Evolutionary conservation across 1,139 yeast species (phyloP).

Genomic region (Zygosaccharomyces pseudobailii): DNA sequence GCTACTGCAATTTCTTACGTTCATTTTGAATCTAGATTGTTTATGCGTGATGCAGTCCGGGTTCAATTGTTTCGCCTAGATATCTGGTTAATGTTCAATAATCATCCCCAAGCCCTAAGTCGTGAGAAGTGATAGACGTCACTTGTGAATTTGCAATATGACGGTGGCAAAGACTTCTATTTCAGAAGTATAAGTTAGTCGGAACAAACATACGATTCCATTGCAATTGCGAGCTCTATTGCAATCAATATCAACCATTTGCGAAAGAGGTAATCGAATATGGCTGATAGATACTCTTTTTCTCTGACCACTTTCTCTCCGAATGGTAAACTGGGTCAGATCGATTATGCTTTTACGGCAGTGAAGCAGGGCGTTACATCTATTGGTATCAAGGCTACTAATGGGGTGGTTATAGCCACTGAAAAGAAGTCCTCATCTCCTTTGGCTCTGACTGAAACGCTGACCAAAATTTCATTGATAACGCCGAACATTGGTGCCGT

Average conservation of each 20-base stretch:
- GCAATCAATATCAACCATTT: not conserved
- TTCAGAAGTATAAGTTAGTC: not conserved
- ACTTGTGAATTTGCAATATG: not conserved
- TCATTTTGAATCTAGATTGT: too few relatives aligned
- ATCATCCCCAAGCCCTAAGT: too few relatives aligned
- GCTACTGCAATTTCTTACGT: too few relatives aligned
- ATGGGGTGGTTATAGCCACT: constrained; percentile 95
- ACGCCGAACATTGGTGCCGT: constrained; percentile 97
- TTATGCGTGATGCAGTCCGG: too few relatives aligned
- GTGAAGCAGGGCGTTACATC: constrained; percentile 98
- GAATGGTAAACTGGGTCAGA: constrained; percentile 95
- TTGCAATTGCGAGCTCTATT: not conserved
- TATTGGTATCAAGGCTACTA: constrained; percentile 91
- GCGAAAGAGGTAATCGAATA: constrained; percentile 30
- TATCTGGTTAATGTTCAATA: too few relatives aligned
- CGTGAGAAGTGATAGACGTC: not conserved
- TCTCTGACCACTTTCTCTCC: constrained; percentile 96
- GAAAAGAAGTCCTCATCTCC: constrained; percentile 86
- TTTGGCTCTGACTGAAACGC: constrained; percentile 67
- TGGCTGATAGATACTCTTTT: constrained; percentile 98
- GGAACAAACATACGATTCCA: too few relatives aligned
- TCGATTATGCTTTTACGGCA: constrained; percentile 95
- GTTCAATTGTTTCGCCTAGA: too few relatives aligned
- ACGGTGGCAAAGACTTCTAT: constrained; percentile 8
- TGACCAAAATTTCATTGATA: constrained; percentile 73